phyloP scores from a whole-genome alignment of 108 stramenopile species.

The Aurantiochytrium sp. region DNA sequence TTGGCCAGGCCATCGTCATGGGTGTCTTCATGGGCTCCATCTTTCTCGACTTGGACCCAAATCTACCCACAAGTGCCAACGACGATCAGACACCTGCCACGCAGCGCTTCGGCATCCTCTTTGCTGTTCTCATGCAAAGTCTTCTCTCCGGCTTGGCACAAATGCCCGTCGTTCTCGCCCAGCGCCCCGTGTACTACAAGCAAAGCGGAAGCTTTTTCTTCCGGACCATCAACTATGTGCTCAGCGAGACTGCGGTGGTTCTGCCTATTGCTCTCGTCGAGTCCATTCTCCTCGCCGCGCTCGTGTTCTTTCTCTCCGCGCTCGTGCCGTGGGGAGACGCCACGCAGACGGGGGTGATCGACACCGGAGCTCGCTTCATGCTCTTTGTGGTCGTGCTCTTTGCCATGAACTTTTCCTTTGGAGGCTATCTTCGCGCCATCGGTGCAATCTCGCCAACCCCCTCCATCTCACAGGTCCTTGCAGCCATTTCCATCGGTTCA shows the following conservation, averaged over 20 bases:
- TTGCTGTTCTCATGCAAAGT: too few species aligned
- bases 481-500: constrained; percentile 29
- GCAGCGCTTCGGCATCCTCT: neutral
- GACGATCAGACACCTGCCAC: neutral
- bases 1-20: neutral
- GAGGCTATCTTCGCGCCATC: constrained; percentile 14
- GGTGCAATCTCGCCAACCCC: constrained; percentile 29
- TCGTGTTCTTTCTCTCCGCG: constrained; percentile 49
- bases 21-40: constrained; percentile 5
- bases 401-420: neutral
- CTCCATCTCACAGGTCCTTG: constrained; percentile 30
- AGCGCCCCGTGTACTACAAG: neutral
- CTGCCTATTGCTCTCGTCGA: constrained; percentile 37
- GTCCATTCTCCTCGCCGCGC: constrained; percentile 43
- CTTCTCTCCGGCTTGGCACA: too few species aligned
- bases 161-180: too few species aligned
- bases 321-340: neutral
- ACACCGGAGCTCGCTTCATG: neutral
- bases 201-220: constrained; percentile 55
- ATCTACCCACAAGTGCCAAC: neutral
- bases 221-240: constrained; percentile 29
- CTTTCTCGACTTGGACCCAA: neutral
- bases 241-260: neutral
- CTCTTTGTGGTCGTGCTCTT: neutral
- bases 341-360: neutral